Evolutionary conservation across 2,329 filamentous ascomycete species (phyloP), one percentile per base, ranked within the genome.

Genomic region (Raffaelea ambrosiae): DNA sequence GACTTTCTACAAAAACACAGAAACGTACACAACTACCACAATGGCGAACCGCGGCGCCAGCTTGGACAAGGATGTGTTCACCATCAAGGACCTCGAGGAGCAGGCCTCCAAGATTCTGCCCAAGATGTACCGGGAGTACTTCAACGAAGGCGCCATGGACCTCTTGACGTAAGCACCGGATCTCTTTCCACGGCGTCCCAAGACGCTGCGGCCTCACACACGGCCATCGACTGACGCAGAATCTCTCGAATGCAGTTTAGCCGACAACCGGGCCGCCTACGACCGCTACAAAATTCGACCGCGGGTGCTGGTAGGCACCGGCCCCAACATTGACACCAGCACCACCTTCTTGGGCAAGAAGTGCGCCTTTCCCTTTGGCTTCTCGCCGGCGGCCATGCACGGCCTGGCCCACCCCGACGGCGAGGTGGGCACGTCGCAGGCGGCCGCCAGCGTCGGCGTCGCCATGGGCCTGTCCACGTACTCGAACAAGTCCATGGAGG

Each of bases 131-230:
- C 18, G 47, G 18, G 75, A 77, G 44, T 79, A 77, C 60, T 79
- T 72, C 58, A 78, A 79, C 56, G 74, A 72, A 51, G 76, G 76
- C 5, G 72, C 74, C 5, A 77, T 77, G 62, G 73, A 76, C 52
- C 62, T 75, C 21, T 61, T 72, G 46, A 77, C 73, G 63, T 67
- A 43, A 45, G 47, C 18, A 38, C 35, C 16, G 8, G 5, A 19
- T 5, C 8, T 29, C 26, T 29, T 29, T 7, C 26, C 26, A n/a
- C n/a, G n/a, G n/a, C n/a, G n/a, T n/a, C n/a, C n/a, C n/a, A n/a
- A n/a, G n/a, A n/a, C n/a, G n/a, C n/a, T n/a, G n/a, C n/a, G n/a
- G n/a, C n/a, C n/a, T n/a, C n/a, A n/a, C n/a, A n/a, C n/a, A n/a
- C n/a, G n/a, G n/a, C n/a, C n/a, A n/a, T n/a, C n/a, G n/a, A n/a